phyloP scores from a whole-genome alignment of 108 stramenopile genomes.

The Nitzschia sp. region DNA sequence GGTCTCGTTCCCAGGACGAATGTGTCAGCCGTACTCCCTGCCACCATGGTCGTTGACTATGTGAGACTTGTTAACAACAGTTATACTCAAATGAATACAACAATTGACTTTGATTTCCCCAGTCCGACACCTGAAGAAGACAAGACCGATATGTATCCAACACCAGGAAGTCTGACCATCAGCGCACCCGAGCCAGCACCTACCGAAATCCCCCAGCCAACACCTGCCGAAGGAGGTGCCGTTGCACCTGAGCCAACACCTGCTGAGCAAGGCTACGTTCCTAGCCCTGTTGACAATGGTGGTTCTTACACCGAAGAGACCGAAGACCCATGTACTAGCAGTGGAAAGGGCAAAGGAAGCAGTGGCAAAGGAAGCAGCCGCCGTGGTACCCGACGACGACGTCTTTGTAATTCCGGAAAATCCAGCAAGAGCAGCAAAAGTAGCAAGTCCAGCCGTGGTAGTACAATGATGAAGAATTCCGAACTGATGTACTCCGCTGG shows the following conservation, averaged over 20 bases:
- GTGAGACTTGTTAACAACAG: conserved; percentile 37
- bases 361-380: conserved; percentile 1
- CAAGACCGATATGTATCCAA: neutral
- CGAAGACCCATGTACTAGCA: too few relatives aligned
- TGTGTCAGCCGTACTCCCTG: conserved; percentile 26
- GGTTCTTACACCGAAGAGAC: too few relatives aligned
- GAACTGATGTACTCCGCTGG: too few relatives aligned
- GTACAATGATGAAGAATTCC: too few relatives aligned
- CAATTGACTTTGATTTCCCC: neutral
- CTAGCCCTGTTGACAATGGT: too few relatives aligned
- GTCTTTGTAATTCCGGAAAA: neutral
- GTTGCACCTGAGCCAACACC: too few relatives aligned
- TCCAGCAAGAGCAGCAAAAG: neutral
- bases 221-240: neutral
- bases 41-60: conserved; percentile 40
- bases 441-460: conserved; percentile 2
- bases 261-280: too few relatives aligned
- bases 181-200: conserved; percentile 7
- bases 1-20: conserved; percentile 9
- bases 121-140: too few relatives aligned
- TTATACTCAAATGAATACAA: neutral
- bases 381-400: neutral
- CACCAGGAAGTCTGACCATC: neutral
- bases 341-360: neutral
- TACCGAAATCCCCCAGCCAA: neutral